phyloP scores from a whole-genome alignment of 2,329 filamentous ascomycete species.

The Phaeoacremonium minimum region DNA sequence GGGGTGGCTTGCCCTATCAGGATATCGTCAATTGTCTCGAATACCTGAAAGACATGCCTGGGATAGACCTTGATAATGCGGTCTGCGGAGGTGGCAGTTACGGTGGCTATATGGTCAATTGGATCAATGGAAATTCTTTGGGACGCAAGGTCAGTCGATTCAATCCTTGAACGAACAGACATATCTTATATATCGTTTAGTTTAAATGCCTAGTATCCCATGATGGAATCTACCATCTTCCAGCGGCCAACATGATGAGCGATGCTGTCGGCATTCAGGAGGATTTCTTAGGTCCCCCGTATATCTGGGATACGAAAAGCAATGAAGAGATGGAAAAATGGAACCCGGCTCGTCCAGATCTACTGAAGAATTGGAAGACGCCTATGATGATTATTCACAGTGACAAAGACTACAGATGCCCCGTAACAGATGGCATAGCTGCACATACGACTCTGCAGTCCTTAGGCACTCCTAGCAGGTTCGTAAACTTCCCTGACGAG shows the following conservation, averaged over 20 bases:
- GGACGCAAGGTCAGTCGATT: conserved; percentile 32
- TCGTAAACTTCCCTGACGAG: conserved; percentile 70
- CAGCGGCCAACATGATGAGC: conserved; percentile 18
- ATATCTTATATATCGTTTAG: too few species aligned
- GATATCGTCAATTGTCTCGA: conserved; percentile 52
- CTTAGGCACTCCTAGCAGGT: conserved; percentile 62
- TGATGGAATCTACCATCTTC: conserved; percentile 35
- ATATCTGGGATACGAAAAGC: conserved; percentile 40
- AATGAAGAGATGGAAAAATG: conserved; percentile 41
- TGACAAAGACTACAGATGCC: conserved; percentile 59
- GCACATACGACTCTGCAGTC: conserved; percentile 69
- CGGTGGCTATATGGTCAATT: conserved; percentile 59
- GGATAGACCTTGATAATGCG: conserved; percentile 48
- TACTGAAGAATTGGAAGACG: conserved; percentile 54
- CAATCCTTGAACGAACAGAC: background rate
- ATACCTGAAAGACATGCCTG: conserved; percentile 44
- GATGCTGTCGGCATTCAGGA: conserved; percentile 15
- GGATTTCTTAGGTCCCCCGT: conserved; percentile 36
- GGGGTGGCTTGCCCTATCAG: conserved; percentile 49
- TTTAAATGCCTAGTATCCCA: conserved; percentile 55
- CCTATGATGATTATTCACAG: conserved; percentile 55
- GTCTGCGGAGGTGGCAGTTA: conserved; percentile 49
- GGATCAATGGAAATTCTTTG: conserved; percentile 50
- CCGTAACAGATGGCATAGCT: conserved; percentile 50
- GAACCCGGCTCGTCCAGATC: conserved; percentile 40